Evolutionary conservation across 768 basidiomycete species (phyloP).

Genomic region (Leccinum subgranulosum): DNA sequence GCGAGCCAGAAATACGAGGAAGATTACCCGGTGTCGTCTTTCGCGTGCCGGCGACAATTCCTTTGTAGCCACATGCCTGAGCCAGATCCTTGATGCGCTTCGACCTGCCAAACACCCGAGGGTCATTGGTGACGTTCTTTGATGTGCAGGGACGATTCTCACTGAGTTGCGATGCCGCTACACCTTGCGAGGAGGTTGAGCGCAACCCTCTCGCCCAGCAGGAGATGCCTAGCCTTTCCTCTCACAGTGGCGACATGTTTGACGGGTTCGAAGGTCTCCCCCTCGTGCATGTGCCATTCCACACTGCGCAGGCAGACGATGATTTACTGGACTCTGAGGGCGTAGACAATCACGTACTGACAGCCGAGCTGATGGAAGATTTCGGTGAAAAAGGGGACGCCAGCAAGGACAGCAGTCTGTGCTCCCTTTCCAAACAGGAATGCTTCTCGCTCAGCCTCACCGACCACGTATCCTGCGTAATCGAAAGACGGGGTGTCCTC

Average conservation of each 20-base stretch:
- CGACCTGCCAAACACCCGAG: slow-evolving; percentile 52
- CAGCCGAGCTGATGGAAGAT: slow-evolving; percentile 87
- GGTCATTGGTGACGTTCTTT: not conserved
- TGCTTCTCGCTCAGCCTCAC: slow-evolving; percentile 83
- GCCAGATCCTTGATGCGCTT: slow-evolving; percentile 79
- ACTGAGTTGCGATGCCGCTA: slow-evolving; percentile 97
- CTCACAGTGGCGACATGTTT: slow-evolving; percentile 87
- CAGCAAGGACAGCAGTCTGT: slow-evolving; percentile 77
- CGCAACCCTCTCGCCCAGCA: slow-evolving; percentile 90
- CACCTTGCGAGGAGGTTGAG: slow-evolving; percentile 92
- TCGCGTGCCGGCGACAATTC: slow-evolving; percentile 89
- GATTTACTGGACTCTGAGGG: not conserved
- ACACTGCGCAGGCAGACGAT: slow-evolving; percentile 51
- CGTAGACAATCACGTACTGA: slow-evolving; percentile 56
- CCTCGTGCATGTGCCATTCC: slow-evolving; percentile 91
- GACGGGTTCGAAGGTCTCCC: slow-evolving; percentile 74
- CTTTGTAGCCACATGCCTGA: slow-evolving; percentile 71
- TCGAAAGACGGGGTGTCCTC: slow-evolving; percentile 97
- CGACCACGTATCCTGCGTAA: slow-evolving; percentile 95
- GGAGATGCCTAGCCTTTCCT: slow-evolving; percentile 82
- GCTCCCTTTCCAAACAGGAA: slow-evolving; percentile 89
- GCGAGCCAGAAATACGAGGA: not conserved
- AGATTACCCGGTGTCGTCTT: slow-evolving; percentile 88
- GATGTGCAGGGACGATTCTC: slow-evolving; percentile 23
- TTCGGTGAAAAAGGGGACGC: slow-evolving; percentile 93